Base-by-base conservation (phyloP, 805 yeast species). In the Clavispora phyllophila region DNA sequence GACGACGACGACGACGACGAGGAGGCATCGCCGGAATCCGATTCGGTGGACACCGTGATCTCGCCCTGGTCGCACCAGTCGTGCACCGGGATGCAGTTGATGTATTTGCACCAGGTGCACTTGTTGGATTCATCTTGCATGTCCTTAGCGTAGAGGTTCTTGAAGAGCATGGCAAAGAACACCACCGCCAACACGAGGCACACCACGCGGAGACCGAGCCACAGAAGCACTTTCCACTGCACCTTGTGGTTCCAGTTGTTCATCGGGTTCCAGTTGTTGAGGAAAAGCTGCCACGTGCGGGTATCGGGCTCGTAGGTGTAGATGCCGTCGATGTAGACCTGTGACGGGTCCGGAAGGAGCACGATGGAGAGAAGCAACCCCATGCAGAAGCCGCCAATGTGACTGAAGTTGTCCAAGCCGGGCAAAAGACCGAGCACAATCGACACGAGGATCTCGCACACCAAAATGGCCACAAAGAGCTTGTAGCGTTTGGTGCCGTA, bases 81-180 rank as follows among this genome's bases (percentile, higher is more conserved):
- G 46, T 79, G 71, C 4, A 83, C 83, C 0, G 88, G 88, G 12
- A 83, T 55, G 53, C 90, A 84, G 50, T 79, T 79, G 51, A 84
- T 66, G 54, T 83, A 84, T 55, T 81, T 81, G 65, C 90, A 84
- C 90, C 90, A 84, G 13, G 66, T 57, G 58, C 90, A 84, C 43
- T 68, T 60, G 5, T 70, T 72, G 10, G 75, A 75, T 8, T 77
- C 79, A n/a, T 54, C 46, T 35, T 51, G 46, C 40, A 34, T 35
- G 15, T 45, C 46, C 19, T 54, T 54, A 22, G 64, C 61, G 40
- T 66, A 68, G 50, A 81, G 79, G 50, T 78, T 78, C 32, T 61
- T 58, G 3, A 69, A 61, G 41, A 84, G 63, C 12, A 72, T 61
- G 9, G 62, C 77, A 58, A 79, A 78, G 60, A 73, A 79, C 0